phyloP scores from a whole-genome alignment of 2,329 filamentous ascomycete species.

The Ramichloridium luteum region DNA sequence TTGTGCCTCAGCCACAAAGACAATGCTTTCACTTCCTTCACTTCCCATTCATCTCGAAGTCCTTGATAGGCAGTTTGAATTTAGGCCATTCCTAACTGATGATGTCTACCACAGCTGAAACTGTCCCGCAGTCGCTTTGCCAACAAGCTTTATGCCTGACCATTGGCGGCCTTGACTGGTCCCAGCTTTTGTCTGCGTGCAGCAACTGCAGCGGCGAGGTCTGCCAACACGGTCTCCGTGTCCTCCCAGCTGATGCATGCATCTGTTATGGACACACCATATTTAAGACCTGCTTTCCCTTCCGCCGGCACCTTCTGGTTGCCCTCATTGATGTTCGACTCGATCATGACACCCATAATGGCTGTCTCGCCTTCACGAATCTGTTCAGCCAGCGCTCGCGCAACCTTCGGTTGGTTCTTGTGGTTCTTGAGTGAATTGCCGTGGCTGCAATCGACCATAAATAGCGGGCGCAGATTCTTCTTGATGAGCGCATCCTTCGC shows the following conservation, averaged over 20 bases:
- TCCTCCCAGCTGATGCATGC: slow-evolving; percentile 93
- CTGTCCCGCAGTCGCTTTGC: background rate
- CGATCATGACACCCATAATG: slow-evolving; percentile 98
- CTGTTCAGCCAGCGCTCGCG: slow-evolving; percentile 67
- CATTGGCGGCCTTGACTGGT: slow-evolving; percentile 18
- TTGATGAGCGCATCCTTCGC: slow-evolving; percentile 68
- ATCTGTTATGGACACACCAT: slow-evolving; percentile 94
- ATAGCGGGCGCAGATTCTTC: slow-evolving; percentile 55
- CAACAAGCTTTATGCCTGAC: slow-evolving; percentile 1
- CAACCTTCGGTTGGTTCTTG: slow-evolving; percentile 93
- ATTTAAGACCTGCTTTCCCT: slow-evolving; percentile 73
- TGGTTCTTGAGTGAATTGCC: slow-evolving; percentile 80
- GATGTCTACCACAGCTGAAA: background rate
- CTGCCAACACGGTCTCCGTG: slow-evolving; percentile 65
- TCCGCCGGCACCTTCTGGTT: slow-evolving; percentile 84
- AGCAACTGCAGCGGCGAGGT: slow-evolving; percentile 67
- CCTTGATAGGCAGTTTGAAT: too few species aligned
- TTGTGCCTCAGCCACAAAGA: too few species aligned
- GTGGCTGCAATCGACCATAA: slow-evolving; percentile 98
- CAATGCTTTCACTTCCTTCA: too few species aligned
- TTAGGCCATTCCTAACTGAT: too few species aligned
- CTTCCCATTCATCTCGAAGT: too few species aligned
- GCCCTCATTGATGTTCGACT: slow-evolving; percentile 91
- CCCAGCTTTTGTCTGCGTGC: slow-evolving; percentile 48
- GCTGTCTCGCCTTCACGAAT: slow-evolving; percentile 69